A percentile compares a stretch with the other conserved stretches of the same genome.
phyloP scores from a whole-genome alignment of 2,329 filamentous ascomycete species.

The Paecilomyces niveus region DNA sequence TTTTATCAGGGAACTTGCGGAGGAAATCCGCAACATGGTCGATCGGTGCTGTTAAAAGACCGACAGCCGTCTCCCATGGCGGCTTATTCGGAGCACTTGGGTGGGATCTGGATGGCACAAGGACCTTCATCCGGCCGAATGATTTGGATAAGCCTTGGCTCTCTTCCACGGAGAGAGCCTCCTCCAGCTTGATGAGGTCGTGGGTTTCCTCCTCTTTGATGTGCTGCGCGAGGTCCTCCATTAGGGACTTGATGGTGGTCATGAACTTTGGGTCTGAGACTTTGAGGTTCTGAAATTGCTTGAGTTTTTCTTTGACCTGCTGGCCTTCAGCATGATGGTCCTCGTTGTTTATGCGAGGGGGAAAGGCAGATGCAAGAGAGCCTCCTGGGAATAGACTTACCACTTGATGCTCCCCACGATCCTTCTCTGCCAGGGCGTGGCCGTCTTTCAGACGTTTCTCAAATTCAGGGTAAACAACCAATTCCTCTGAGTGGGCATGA shows the following conservation, averaged over 20 bases:
- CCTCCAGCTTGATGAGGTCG: conserved; percentile 45
- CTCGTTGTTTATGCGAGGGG: neutral
- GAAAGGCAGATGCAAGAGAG: neutral
- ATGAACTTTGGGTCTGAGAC: conserved; percentile 36
- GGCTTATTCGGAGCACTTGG: conserved; percentile 46
- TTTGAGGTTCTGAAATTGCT: conserved; percentile 43
- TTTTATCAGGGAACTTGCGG: conserved; percentile 43
- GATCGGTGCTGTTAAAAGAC: conserved; percentile 49
- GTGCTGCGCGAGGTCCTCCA: conserved; percentile 39
- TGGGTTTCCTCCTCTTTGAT: conserved; percentile 46
- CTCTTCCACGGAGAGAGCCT: conserved; percentile 26
- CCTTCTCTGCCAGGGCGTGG: conserved; percentile 39
- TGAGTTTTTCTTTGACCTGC: conserved; percentile 48
- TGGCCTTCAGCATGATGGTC: neutral
- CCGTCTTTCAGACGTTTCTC: conserved; percentile 43
- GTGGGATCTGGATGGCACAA: conserved; percentile 48
- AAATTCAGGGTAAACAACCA: conserved; percentile 50
- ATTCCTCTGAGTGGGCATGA: conserved; percentile 46
- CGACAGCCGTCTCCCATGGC: conserved; percentile 50
- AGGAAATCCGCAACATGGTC: conserved; percentile 52
- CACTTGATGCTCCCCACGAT: conserved; percentile 42
- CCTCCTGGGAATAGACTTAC: conserved; percentile 20
- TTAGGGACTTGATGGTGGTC: conserved; percentile 37
- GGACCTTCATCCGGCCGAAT: conserved; percentile 48
- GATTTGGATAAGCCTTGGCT: conserved; percentile 34